phyloP scores from a whole-genome alignment of 179 eudicot species.

The Camellia oleifera region DNA sequence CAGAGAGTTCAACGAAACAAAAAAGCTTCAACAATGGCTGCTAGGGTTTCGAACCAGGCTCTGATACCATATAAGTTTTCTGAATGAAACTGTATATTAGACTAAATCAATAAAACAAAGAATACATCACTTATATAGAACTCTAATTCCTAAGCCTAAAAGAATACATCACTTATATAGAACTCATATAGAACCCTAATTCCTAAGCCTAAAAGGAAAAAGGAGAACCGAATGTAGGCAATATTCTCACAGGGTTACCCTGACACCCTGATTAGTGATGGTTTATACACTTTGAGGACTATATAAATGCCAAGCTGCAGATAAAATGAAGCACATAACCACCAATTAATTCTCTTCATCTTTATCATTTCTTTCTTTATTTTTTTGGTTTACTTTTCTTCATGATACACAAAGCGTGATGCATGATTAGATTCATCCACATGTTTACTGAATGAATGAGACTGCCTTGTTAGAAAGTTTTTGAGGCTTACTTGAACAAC shows the following conservation, averaged over 20 bases:
- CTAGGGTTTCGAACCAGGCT: too few species aligned
- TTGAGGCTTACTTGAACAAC: conserved; percentile 44
- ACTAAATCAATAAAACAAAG: too few species aligned
- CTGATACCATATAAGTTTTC: too few species aligned
- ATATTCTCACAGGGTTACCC: background rate
- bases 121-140: too few species aligned
- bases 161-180: too few species aligned
- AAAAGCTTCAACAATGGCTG: too few species aligned
- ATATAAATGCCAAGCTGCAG: background rate
- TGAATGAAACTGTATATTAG: too few species aligned
- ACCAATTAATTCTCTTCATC: background rate
- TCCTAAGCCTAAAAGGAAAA: too few species aligned
- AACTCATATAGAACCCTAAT: too few species aligned
- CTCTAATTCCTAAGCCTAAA: too few species aligned
- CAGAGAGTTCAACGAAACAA: too few species aligned
- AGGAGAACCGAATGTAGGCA: too few species aligned
- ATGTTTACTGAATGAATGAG: background rate
- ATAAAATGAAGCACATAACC: background rate
- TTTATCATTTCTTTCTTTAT: background rate
- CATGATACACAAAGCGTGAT: background rate
- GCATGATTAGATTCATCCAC: background rate
- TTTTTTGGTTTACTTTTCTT: background rate
- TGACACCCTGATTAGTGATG: background rate
- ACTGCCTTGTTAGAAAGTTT: background rate
- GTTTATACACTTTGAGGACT: background rate